Base-by-base conservation (phyloP, 129 eudicot genomes). In the Mikania micrantha region DNA sequence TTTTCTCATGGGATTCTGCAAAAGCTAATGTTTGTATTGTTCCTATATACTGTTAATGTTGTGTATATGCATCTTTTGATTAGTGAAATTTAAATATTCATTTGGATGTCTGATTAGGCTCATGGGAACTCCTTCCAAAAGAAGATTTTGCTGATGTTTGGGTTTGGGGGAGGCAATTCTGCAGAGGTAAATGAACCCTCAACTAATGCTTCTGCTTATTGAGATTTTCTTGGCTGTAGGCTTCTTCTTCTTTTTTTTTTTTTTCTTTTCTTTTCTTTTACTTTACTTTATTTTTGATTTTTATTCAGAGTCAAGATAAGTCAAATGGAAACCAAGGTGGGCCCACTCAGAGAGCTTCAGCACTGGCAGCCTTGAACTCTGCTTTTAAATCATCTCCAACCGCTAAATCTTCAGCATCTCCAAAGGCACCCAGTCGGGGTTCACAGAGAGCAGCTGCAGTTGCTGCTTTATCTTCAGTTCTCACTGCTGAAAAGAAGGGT, bases 371-470 rank as follows among this genome's bases (percentile, higher is more conserved):
- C 53, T 67, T 94, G 45, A 86, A 91, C 78, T 82, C 90, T 40
- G 99, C 97, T 50, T 89, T 94, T 62, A 81, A 78, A 49, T 81
- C 99, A 28, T 68, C 97, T 59, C 77, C 95, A 22, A 54, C 80
- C 29, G 50, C 86, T 60, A 52, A 67, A 42, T 62, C 86, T 50
- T 66, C 95, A 62, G 69, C 90, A n/a, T 45, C 94, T 52, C 81
- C 84, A 24, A 83, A 85, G 60, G 77, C 56, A 72, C 62, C 69
- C 0, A 61, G 82, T 59, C 86, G 70, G 40, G 96, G 92, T 9
- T 93, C 99, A 77, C 99, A 93, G 72, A 70, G 99, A 83, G 99
- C 99, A 65, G 99, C 99, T 71, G 99, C 96, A 32, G 95, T 93
- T 39, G 99, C 99, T 79, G 99, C 99, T 76, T 81, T 93, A 56